A percentile compares a stretch with the other conserved stretches of the same genome.
These are phyloP conservation scores for Lactifluus echinatus DNA, from an alignment of 768 basidiomycete species.

Conservation along the genomic window DNA sequence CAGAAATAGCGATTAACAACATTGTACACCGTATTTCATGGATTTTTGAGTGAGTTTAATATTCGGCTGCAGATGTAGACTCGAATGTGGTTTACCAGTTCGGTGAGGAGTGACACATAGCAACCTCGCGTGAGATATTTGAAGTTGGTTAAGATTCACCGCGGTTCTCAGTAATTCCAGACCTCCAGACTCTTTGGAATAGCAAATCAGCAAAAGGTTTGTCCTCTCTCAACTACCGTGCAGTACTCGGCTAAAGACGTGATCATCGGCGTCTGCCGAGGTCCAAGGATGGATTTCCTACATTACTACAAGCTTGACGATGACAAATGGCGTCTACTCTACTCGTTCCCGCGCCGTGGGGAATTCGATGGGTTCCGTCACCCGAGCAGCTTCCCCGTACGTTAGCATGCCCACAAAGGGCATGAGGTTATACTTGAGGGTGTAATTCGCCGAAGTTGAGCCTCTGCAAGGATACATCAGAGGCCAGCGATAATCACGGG, in stretches of 20 bases:
- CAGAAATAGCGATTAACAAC: too few relatives aligned
- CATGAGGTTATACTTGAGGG: constrained; percentile 84
- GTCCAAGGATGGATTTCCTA: neutral
- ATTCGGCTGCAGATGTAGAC: too few relatives aligned
- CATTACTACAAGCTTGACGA: neutral
- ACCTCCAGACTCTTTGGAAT: neutral
- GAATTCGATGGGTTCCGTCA: constrained; percentile 30
- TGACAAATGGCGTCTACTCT: constrained; percentile 1
- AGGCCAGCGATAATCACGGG: constrained; percentile 16
- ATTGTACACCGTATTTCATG: too few relatives aligned
- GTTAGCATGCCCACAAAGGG: constrained; percentile 77
- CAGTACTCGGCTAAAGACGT: neutral
- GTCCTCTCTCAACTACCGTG: neutral
- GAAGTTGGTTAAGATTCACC: neutral
- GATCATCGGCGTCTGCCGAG: neutral
- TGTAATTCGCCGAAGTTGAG: constrained; percentile 55
- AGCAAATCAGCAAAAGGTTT: neutral
- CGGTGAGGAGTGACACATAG: too few relatives aligned
- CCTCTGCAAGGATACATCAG: constrained; percentile 37
- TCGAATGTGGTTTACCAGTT: too few relatives aligned
- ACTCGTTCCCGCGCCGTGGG: constrained; percentile 23
- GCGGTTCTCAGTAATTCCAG: neutral
- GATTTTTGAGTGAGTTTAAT: too few relatives aligned
- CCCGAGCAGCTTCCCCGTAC: constrained; percentile 62
- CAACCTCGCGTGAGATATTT: neutral